A percentile compares a stretch with the other conserved stretches of the same genome.
These are phyloP conservation scores for Fusarium piperis DNA, from an alignment of 2,329 filamentous ascomycete species.

Conservation along the genomic window DNA sequence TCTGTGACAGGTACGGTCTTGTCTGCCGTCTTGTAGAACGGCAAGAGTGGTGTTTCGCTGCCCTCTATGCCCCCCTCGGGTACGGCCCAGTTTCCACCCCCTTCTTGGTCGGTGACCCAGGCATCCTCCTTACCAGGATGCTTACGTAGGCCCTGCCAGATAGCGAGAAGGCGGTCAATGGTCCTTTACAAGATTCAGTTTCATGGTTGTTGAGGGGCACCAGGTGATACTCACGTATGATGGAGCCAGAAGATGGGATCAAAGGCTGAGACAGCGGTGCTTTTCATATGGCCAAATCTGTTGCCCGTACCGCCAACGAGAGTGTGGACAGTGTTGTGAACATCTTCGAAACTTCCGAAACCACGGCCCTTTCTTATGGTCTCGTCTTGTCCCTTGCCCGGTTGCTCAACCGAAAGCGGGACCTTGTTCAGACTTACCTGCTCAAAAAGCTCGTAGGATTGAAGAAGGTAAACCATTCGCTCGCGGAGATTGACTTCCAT, in stretches of 20 bases:
- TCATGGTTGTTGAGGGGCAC: too few species aligned
- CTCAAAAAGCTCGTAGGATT: background rate
- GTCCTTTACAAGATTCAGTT: background rate
- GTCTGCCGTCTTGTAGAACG: constrained; percentile 7
- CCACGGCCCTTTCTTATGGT: background rate
- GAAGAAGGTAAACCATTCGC: background rate
- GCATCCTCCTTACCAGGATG: background rate
- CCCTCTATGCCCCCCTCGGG: background rate
- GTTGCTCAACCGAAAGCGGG: background rate
- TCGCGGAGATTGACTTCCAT: background rate
- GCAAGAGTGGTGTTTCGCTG: background rate
- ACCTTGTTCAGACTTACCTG: background rate
- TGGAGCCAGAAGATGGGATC: background rate
- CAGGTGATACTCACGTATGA: background rate
- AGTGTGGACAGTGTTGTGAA: constrained; percentile 11
- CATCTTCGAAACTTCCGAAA: constrained; percentile 20
- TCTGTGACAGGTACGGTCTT: background rate
- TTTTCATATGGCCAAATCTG: background rate
- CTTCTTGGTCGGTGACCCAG: background rate
- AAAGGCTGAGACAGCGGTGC: background rate
- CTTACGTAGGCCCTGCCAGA: background rate
- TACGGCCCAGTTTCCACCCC: background rate
- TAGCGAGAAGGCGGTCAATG: background rate
- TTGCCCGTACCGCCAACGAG: background rate
- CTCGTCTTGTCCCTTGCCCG: background rate